These are phyloP conservation scores for Candolleomyces aberdarensis DNA, from an alignment of 768 basidiomycete species.

Conservation along the genomic window DNA sequence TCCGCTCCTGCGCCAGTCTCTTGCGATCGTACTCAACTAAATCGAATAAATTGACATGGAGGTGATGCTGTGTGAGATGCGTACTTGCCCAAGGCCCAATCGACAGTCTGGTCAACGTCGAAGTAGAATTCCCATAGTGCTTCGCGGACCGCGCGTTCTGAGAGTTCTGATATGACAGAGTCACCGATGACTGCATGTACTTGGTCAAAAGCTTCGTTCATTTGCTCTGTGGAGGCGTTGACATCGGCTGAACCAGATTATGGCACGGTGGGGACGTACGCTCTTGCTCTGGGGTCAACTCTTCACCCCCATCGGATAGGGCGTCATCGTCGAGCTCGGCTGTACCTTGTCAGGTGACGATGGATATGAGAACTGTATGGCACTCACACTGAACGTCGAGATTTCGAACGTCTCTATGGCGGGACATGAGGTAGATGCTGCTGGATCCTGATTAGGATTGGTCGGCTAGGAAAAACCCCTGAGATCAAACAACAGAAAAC, in stretches of 20 bases:
- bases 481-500: neutral
- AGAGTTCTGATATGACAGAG: conserved; percentile 60
- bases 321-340: conserved; percentile 86
- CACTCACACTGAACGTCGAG: conserved; percentile 69
- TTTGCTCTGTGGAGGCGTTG: conserved; percentile 43
- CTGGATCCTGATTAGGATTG: conserved; percentile 4
- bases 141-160: conserved; percentile 74
- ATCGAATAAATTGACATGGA: conserved; percentile 8
- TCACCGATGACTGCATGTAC: conserved; percentile 68
- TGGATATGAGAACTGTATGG: neutral
- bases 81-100: conserved; percentile 69
- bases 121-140: conserved; percentile 88
- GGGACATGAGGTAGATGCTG: conserved; percentile 59
- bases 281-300: conserved; percentile 78
- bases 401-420: conserved; percentile 88
- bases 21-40: conserved; percentile 69
- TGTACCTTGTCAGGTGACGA: conserved; percentile 26
- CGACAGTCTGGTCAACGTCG: conserved; percentile 72
- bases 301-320: conserved; percentile 73
- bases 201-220: conserved; percentile 68
- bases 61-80: neutral
- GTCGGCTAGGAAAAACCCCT: neutral
- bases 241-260: conserved; percentile 13
- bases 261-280: conserved; percentile 39
- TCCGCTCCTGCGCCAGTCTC: conserved; percentile 64